phyloP scores from a whole-genome alignment of 805 yeast species.

The Martiniozyma abietophila region DNA sequence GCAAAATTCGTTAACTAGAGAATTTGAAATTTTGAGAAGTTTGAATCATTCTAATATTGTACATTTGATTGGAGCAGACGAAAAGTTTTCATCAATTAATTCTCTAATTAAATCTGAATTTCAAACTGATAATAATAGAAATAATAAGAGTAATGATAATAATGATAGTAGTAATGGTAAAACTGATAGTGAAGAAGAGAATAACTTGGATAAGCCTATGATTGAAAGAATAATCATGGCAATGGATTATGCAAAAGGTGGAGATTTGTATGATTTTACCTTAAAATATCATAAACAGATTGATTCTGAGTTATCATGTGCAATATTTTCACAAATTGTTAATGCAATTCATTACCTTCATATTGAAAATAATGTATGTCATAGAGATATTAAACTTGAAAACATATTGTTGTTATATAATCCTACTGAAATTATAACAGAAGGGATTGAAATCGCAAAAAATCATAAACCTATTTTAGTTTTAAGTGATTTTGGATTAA shows the following conservation, averaged over 20 bases:
- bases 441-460: constrained; percentile 3
- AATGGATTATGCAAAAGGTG: constrained; percentile 74
- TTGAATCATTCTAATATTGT: constrained; percentile 65
- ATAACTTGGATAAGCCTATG: too few relatives aligned
- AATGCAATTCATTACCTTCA: constrained; percentile 70
- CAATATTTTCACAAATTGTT: constrained; percentile 63
- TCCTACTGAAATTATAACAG: constrained; percentile 24
- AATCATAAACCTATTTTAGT: constrained; percentile 33
- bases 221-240: constrained; percentile 35
- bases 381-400: constrained; percentile 87
- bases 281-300: constrained; percentile 34
- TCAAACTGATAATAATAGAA: too few relatives aligned
- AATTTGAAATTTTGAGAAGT: constrained; percentile 51
- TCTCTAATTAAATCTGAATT: too few relatives aligned
- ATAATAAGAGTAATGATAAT: neutral
- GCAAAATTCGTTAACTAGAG: constrained; percentile 61
- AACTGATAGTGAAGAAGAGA: too few relatives aligned
- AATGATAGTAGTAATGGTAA: neutral
- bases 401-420: constrained; percentile 47
- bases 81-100: constrained; percentile 10
- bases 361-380: constrained; percentile 51
- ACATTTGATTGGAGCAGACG: constrained; percentile 42
- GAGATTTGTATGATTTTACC: constrained; percentile 68
- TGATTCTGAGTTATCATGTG: constrained; percentile 40
- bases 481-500: constrained; percentile 83